Evolutionary conservation across 2,329 filamentous ascomycete genomes (phyloP), one percentile per base, ranked within the genome.

Genomic region (Immersiporthe knoxdaviesiana): DNA sequence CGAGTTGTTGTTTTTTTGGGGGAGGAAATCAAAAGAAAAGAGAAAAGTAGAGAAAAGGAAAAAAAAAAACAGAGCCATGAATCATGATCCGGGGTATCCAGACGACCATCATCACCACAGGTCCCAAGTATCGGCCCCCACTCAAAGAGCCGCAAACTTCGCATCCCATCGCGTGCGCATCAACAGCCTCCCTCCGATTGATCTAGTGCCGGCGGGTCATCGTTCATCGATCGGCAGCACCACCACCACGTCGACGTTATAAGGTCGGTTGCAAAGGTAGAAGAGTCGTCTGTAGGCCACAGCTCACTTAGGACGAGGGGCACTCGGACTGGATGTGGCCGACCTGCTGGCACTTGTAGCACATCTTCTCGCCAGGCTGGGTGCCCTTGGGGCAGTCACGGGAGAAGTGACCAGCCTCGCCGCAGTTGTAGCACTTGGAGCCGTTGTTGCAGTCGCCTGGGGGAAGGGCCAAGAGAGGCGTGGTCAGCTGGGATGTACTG

Each of bases 401-500:
- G 74, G 92, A 97, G 81, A 97, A 90, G 83, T 98, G 95, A 72
- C 96, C 95, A 76, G 95, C 92, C 85, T 97, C 94, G 78, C 88
- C 88, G 76, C 96, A 98, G 90, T 97, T 97, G 90, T 98, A 99
- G 91, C 96, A 99, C 88, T 98, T 98, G 87, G 97, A 95, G 78
- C 96, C 96, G 82, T 98, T 97, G 77, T 95, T 97, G 84, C 96
- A 99, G 84, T 98, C 96, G 75, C 88, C 87, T 89, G 68, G 27
- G 7, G 11, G 0, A 35, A 32, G 14, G n/a, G n/a, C n/a, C n/a
- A n/a, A 30, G 63, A n/a, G 24, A 63, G 63, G 75, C 68, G 63
- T 64, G 52, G 66, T 58, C 44, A 66, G 62, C 7, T 21, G 18
- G 18, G 6, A n/a, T 50, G 61, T 4, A 30, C 18, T 44, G n/a